These are phyloP conservation scores for Pythium phragmiticola DNA, from an alignment of 352 stramenopile genomes.

Conservation along the genomic window DNA sequence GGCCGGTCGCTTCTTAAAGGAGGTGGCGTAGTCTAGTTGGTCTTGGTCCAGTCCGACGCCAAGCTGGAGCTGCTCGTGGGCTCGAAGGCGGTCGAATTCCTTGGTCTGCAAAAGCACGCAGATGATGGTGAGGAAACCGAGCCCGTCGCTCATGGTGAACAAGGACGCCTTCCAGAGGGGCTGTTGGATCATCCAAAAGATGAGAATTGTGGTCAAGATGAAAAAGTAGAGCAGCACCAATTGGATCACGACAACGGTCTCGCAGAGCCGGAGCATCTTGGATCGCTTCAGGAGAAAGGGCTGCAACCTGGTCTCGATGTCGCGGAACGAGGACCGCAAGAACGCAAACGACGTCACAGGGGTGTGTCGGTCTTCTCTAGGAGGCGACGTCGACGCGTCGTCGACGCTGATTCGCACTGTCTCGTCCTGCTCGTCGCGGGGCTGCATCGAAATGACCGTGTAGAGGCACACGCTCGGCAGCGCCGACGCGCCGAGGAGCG, in stretches of 20 bases:
- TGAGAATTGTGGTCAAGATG: not conserved
- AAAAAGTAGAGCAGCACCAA: conserved; percentile 37
- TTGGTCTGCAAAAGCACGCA: conserved; percentile 60
- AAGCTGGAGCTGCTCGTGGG: conserved; percentile 64
- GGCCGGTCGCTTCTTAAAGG: conserved; percentile 4
- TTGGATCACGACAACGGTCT: conserved; percentile 64
- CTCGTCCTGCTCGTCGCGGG: conserved; percentile 4
- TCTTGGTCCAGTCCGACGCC: conserved; percentile 47
- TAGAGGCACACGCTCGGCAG: conserved; percentile 52
- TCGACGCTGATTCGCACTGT: not conserved
- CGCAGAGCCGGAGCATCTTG: conserved; percentile 51
- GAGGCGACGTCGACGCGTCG: not conserved
- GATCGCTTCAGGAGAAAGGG: conserved; percentile 54
- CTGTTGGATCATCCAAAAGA: conserved; percentile 8
- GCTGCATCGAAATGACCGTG: conserved; percentile 7
- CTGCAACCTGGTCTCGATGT: conserved; percentile 33
- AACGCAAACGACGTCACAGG: conserved; percentile 46
- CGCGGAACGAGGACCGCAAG: conserved; percentile 46
- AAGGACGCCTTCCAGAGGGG: conserved; percentile 3
- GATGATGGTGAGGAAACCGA: conserved; percentile 17
- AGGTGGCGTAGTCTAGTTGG: conserved; percentile 2
- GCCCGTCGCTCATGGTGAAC: conserved; percentile 4
- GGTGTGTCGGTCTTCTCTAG: not conserved
- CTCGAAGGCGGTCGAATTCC: conserved; percentile 62
- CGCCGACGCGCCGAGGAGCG: conserved; percentile 51